Evolutionary conservation across 345 rosid species (phyloP).

Genomic region (Chamaenerion angustifolium): DNA sequence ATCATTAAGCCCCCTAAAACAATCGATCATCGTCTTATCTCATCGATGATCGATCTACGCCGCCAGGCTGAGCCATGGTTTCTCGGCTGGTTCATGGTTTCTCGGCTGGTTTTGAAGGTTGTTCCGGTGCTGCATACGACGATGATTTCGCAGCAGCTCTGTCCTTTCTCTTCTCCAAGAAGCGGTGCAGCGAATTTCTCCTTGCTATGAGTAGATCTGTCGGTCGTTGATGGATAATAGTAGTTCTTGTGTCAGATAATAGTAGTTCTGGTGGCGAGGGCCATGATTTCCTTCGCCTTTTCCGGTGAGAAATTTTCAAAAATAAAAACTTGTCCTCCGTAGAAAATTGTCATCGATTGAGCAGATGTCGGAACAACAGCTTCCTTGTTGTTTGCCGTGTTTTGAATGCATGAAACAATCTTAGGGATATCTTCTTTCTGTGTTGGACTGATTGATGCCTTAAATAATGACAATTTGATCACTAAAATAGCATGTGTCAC

Average conservation of each 20-base stretch:
- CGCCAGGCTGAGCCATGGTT: conserved; percentile 65
- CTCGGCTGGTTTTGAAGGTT: conserved; percentile 24
- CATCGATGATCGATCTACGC: conserved; percentile 15
- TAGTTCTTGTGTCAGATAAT: conserved; percentile 12
- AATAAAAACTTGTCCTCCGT: conserved; percentile 63
- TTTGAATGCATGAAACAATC: too few relatives aligned
- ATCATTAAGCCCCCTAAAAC: too few relatives aligned
- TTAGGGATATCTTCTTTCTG: not conserved
- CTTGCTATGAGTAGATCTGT: conserved; percentile 77
- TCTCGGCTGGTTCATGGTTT: too few relatives aligned
- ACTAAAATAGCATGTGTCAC: too few relatives aligned
- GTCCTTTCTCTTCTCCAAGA: conserved; percentile 89
- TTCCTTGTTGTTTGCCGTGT: too few relatives aligned
- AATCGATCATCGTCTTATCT: too few relatives aligned
- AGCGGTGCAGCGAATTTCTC: conserved; percentile 87
- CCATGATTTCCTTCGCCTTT: conserved; percentile 69
- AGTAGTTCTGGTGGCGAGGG: conserved; percentile 40
- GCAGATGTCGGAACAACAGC: too few relatives aligned
- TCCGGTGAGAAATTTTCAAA: conserved; percentile 63
- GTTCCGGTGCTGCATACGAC: conserved; percentile 33
- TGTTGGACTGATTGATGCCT: too few relatives aligned
- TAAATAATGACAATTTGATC: too few relatives aligned
- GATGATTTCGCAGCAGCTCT: conserved; percentile 44
- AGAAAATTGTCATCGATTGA: conserved; percentile 57
- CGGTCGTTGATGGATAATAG: conserved; percentile 11